Conservation (phyloP, 306 rosid genomes). For the Betula pendula region DNA sequence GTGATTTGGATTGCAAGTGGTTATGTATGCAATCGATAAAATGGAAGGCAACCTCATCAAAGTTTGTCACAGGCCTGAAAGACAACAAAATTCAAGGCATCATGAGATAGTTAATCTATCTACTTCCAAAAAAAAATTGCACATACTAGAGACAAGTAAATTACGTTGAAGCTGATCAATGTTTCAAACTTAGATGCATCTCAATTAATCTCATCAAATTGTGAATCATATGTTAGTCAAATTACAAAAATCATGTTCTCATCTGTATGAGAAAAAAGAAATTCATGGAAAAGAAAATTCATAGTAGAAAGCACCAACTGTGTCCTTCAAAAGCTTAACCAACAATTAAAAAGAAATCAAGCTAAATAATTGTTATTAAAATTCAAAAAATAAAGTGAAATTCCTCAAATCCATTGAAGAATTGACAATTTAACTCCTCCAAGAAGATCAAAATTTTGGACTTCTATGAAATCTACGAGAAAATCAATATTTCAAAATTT, state of each 20-base stretch:
- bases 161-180: conserved; percentile 9
- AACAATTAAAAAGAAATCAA: background rate
- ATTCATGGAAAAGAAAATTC: background rate
- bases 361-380: no score
- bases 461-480: no score
- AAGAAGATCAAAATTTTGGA: no score
- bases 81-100: conserved; percentile 28
- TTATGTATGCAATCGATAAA: conserved; percentile 88
- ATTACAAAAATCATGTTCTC: background rate
- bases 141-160: background rate
- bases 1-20: conserved; percentile 57
- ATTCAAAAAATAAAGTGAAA: no score
- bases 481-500: no score
- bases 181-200: background rate
- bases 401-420: no score
- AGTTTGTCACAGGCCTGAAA: conserved; percentile 77
- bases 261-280: background rate
- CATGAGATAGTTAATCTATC: conserved; percentile 4
- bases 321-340: background rate
- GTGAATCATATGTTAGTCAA: background rate
- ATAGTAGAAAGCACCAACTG: background rate
- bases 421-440: no score
- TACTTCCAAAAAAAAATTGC: background rate
- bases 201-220: background rate
- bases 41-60: conserved; percentile 84